A percentile compares a stretch with the other conserved stretches of the same genome.
Conservation (phyloP, 1,139 yeast species). For the Hansenula lynferdii region DNA sequence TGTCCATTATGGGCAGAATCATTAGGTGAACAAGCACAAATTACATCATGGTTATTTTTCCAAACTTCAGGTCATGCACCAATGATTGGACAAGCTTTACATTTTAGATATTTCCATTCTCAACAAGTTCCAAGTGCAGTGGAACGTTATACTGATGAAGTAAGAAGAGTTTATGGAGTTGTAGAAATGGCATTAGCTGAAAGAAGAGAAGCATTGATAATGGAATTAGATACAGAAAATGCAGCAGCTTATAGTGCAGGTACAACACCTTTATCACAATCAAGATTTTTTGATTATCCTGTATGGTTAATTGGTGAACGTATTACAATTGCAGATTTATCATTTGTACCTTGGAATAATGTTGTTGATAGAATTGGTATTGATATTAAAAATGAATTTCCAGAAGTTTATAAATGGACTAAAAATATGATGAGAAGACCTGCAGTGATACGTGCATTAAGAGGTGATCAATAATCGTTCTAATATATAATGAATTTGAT, state of each 20-base stretch:
- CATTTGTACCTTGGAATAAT: constrained; percentile 96
- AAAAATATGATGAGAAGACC: constrained; percentile 88
- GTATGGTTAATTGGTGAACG: constrained; percentile 94
- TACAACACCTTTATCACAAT: constrained; percentile 80
- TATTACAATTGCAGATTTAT: constrained; percentile 85
- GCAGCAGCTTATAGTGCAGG: constrained; percentile 90
- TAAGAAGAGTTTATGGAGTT: constrained; percentile 89
- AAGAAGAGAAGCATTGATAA: constrained; percentile 81
- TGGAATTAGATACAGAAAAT: constrained; percentile 86
- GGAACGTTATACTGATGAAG: constrained; percentile 90
- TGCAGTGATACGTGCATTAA: constrained; percentile 71
- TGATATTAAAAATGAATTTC: constrained; percentile 80
- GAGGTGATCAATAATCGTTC: constrained; percentile 40
- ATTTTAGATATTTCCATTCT: constrained; percentile 87
- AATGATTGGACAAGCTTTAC: constrained; percentile 96
- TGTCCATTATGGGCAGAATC: constrained; percentile 81
- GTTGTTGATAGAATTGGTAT: constrained; percentile 92
- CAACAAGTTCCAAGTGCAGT: constrained; percentile 86
- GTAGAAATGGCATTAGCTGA: constrained; percentile 95
- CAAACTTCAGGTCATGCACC: constrained; percentile 98
- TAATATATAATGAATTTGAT: not conserved
- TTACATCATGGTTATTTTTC: constrained; percentile 86
- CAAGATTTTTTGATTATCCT: constrained; percentile 86
- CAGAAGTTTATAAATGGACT: constrained; percentile 96
- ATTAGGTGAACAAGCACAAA: constrained; percentile 78